phyloP scores from a whole-genome alignment of 331 rosid genomes.

The Erythrophleum ivorense region DNA sequence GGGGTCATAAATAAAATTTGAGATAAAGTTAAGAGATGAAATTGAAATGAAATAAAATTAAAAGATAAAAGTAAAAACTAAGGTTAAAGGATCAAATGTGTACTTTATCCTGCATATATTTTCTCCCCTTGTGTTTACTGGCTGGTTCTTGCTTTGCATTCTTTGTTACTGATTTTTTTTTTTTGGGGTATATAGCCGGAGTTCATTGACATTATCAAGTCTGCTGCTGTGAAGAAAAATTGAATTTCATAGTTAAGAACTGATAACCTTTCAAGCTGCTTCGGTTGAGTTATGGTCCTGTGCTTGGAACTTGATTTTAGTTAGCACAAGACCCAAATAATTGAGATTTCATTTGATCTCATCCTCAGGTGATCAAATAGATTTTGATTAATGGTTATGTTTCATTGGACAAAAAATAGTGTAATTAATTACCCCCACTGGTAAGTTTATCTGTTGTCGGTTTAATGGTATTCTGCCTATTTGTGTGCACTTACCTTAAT shows the following conservation, averaged over 20 bases:
- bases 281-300: conserved; percentile 35
- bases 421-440: conserved; percentile 9
- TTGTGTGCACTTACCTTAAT: background rate
- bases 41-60: too few species aligned
- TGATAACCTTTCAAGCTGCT: conserved; percentile 37
- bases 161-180: conserved; percentile 19
- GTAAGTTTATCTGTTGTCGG: background rate
- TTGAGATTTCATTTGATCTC: conserved; percentile 30
- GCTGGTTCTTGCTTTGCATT: conserved; percentile 28
- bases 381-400: conserved; percentile 31
- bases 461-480: background rate
- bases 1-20: too few species aligned
- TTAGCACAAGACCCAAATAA: conserved; percentile 32
- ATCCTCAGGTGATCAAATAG: conserved; percentile 34
- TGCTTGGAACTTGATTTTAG: conserved; percentile 38
- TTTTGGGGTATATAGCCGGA: conserved; percentile 58
- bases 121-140: conserved; percentile 1
- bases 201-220: conserved; percentile 81
- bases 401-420: conserved; percentile 33
- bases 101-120: background rate
- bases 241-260: conserved; percentile 45
- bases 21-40: too few species aligned
- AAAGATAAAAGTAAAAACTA: too few species aligned
- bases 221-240: conserved; percentile 79
- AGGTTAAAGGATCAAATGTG: too few species aligned